Evolutionary conservation across 495 filamentous ascomycete species (phyloP), one percentile per base, ranked within the genome.

Genomic region (Pyrenopolyporus hunteri): DNA sequence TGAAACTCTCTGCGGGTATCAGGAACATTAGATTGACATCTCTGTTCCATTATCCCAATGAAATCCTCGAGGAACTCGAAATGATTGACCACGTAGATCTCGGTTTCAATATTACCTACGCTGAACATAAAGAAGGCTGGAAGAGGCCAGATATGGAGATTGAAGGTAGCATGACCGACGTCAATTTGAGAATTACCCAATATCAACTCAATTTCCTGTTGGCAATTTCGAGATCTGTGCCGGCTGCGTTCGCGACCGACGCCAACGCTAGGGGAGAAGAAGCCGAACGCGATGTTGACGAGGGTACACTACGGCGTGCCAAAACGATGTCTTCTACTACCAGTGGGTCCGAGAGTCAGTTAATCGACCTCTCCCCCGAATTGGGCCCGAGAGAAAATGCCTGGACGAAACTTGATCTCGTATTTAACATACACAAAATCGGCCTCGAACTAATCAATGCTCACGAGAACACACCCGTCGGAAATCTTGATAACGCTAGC

Each of bases 1-100:
- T 96, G 81, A 88, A 95, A 69, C 84, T 98, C 23, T 88, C 89
- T 6, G 88, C 93, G 39, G 94, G 94, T 23, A 94, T 98, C 58
- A 85, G 93, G 35, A 93, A 97, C 58, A 91, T 97, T 49, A 85
- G 90, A 29, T 72, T 98, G 35, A 96, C 92, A 1, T 97, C 95
- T 6, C 83, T 89, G 33, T 94, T 98, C 71, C 84, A 97, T 69
- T 97, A 93, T 60, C 75, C 80, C 8, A 83, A 85, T 25, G 85
- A 84, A 37, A 72, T 83, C 47, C 82, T 83, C 0, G 93, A 98
- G 73, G 92, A 96, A 66, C 80, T 98, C 17, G 91, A 98, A 71
- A 88, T 98, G 76, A 93, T 98, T 55, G 91, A 98, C 68, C 93
- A 97, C 62, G 91, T 98, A 11, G 93, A 98, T 68, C 78, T 98